Conservation (phyloP, 2,329 filamentous ascomycete species). For the Ceratocystis huliohia region DNA sequence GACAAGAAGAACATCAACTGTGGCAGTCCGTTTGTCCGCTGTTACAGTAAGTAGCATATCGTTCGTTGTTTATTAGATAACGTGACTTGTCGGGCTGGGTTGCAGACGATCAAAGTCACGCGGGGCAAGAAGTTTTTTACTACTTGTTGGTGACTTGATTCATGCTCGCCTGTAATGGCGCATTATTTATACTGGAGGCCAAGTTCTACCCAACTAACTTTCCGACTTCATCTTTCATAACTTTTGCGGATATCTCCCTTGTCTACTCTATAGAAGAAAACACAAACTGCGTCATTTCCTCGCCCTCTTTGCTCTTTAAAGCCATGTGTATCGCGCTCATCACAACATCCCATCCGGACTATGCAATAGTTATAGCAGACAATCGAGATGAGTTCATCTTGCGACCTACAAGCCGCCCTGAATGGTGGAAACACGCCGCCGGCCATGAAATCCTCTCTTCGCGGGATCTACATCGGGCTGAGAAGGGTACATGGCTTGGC, state of each 20-base stretch:
- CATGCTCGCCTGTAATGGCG: not conserved
- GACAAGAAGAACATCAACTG: not conserved
- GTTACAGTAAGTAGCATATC: not conserved
- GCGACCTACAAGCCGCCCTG: slow-evolving; percentile 48
- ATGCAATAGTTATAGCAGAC: slow-evolving; percentile 61
- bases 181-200: not conserved
- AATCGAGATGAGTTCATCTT: slow-evolving; percentile 66
- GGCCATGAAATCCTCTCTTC: slow-evolving; percentile 43
- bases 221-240: not conserved
- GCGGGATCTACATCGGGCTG: slow-evolving; percentile 47
- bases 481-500: slow-evolving; percentile 55
- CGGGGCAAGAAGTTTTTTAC: not conserved
- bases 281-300: not conserved
- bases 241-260: not conserved
- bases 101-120: not conserved
- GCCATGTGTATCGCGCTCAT: slow-evolving; percentile 68
- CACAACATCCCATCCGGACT: slow-evolving; percentile 62
- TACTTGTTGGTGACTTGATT: not conserved
- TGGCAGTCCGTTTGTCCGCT: not conserved
- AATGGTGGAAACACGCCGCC: slow-evolving; percentile 46
- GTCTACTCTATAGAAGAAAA: not conserved
- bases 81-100: not conserved
- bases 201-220: not conserved
- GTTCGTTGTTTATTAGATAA: not conserved
- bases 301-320: not conserved